Evolutionary conservation across 2,329 filamentous ascomycete species (phyloP), one percentile per base, ranked within the genome.

Genomic region (Fusarium graminum): DNA sequence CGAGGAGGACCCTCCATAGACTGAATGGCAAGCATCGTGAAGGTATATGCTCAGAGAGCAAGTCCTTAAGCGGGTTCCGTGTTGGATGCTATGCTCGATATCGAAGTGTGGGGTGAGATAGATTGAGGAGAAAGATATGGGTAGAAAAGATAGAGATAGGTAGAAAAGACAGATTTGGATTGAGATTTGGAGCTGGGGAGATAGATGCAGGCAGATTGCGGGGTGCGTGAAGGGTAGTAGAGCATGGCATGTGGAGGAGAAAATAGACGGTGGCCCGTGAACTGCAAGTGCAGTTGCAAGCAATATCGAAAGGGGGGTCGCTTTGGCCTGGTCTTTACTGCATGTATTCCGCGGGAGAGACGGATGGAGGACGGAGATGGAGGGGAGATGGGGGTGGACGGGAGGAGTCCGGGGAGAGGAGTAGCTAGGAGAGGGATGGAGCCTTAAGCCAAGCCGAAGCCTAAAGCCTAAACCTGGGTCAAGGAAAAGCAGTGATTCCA

Each of bases 21-120:
- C 72, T 83, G 82, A 63, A 84, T 76, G 49, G 84, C 82, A 70
- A 86, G 79, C 85, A 87, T 87, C 73, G 74, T 76, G 74, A 73
- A 61, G 41, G 43, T 53, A 42, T 60, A 61, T 52, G 57, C 53
- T 63, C 56, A 59, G 50, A 68, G 51, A 59, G 43, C 55, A 64
- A 58, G 45, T 61, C 55, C 49, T 65, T 50, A 44, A 63, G 59
- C 45, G 45, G 49, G 30, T 49, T 36, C 49, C 30, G 50, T 54
- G 51, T 44, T 40, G 42, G 52, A 56, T 41, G 32, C 40, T 54
- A 53, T 41, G 32, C 40, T 54, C 52, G 46, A 56, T 59, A 54
- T 52, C 34, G 38, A 61, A 46, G 59, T 63, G 68, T 63, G 64
- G 70, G 67, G 67, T 63, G 58, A 59, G 46, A 53, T 57, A 44